A percentile compares a stretch with the other conserved stretches of the same genome.
phyloP scores from a whole-genome alignment of 164 flowering plant genomes.

The Cinnamomum micranthum region DNA sequence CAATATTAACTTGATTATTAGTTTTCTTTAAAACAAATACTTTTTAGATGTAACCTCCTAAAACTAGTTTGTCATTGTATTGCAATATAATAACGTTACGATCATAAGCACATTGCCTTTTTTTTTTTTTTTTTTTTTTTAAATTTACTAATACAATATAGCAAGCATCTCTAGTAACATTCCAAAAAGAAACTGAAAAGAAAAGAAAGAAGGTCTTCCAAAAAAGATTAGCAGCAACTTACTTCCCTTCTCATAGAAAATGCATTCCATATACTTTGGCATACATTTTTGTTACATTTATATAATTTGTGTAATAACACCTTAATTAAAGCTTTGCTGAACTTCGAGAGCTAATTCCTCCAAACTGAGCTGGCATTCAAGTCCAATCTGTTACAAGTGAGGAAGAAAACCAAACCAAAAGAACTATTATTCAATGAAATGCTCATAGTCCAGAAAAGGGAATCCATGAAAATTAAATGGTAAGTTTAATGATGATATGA shows the following conservation, averaged over 20 bases:
- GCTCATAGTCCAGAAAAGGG: too few relatives aligned
- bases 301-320: not conserved
- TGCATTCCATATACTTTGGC: not conserved
- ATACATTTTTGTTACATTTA: too few relatives aligned
- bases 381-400: constrained; percentile 55
- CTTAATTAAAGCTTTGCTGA: constrained; percentile 58
- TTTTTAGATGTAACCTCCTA: too few relatives aligned
- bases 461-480: not conserved
- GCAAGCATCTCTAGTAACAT: not conserved
- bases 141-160: too few relatives aligned
- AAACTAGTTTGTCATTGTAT: too few relatives aligned
- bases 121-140: too few relatives aligned
- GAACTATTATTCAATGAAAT: too few relatives aligned
- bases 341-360: constrained; percentile 80
- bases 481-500: not conserved
- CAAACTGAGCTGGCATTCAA: constrained; percentile 82
- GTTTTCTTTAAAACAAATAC: too few relatives aligned
- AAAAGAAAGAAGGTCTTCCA: not conserved
- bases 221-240: not conserved
- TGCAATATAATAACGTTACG: too few relatives aligned
- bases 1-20: not conserved
- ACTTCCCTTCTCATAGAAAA: not conserved
- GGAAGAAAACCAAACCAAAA: not conserved
- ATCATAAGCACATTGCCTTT: not conserved
- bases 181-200: too few relatives aligned